phyloP scores from a whole-genome alignment of 164 flowering plant species.

The Stephania yunnanensis region DNA sequence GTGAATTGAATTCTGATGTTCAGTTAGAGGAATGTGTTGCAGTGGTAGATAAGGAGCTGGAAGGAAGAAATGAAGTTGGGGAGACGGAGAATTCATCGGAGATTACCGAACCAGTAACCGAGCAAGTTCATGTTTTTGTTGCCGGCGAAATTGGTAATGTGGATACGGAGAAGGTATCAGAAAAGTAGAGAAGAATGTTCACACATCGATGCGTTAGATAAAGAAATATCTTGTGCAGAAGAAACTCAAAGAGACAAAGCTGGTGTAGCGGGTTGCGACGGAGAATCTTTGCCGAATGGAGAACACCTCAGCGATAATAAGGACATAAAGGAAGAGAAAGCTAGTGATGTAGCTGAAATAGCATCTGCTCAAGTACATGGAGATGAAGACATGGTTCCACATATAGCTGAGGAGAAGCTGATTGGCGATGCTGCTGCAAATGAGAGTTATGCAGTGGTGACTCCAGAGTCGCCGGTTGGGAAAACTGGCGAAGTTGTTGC shows the following conservation, averaged over 20 bases:
- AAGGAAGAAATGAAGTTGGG: not conserved
- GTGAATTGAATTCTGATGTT: not conserved
- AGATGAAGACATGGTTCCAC: not conserved
- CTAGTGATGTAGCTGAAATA: not conserved
- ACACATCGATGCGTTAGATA: not conserved
- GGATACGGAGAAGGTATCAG: not conserved
- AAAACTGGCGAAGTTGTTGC: not conserved
- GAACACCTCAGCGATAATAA: not conserved
- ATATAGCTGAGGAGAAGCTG: constrained; percentile 1
- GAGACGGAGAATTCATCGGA: not conserved
- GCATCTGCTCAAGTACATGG: not conserved
- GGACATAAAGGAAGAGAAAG: not conserved
- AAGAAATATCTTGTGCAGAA: not conserved
- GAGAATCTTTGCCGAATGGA: not conserved
- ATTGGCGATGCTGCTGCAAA: constrained; percentile 2
- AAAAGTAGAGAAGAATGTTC: not conserved
- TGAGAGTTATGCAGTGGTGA: not conserved
- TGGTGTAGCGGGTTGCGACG: not conserved
- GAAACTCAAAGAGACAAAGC: not conserved
- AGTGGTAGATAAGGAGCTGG: not conserved
- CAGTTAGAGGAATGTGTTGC: not conserved
- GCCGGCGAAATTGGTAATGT: constrained; percentile 6
- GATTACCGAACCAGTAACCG: not conserved
- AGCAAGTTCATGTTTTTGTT: constrained; percentile 1
- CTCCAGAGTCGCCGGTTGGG: not conserved